Evolutionary conservation across 2,329 filamentous ascomycete genomes (phyloP).

Genomic region (Sporothrix euskadiensis): DNA sequence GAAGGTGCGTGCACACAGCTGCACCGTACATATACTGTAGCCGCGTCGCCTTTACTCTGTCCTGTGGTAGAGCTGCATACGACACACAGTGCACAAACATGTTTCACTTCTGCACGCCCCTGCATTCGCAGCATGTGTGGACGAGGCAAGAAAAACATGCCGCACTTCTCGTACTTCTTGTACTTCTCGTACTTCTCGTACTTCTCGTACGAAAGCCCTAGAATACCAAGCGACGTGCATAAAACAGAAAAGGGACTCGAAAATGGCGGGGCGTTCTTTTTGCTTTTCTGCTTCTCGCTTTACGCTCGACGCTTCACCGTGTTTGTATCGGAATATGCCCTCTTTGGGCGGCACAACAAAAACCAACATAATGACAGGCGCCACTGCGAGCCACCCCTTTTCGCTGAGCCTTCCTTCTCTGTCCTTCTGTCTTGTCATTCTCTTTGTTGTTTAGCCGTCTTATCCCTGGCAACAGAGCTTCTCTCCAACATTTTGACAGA

Average conservation of each 20-base stretch:
- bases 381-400: conserved; percentile 4
- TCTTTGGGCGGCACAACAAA: neutral
- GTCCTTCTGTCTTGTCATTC: neutral
- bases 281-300: neutral
- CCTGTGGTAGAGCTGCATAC: neutral
- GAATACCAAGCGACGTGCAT: neutral
- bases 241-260: neutral
- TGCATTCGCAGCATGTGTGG: conserved; percentile 1
- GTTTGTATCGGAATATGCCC: conserved; percentile 16
- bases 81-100: conserved; percentile 1
- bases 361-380: neutral
- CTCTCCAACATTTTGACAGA: neutral
- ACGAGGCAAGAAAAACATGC: neutral
- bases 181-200: neutral
- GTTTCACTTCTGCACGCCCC: conserved; percentile 25
- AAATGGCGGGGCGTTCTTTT: neutral
- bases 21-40: conserved; percentile 6
- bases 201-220: neutral
- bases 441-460: conserved; percentile 11
- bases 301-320: neutral
- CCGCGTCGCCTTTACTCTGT: neutral
- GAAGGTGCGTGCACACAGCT: neutral
- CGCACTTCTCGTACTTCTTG: neutral
- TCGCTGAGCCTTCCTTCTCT: neutral
- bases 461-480: conserved; percentile 12